Conservation (phyloP, 371 early-diverging fungal species). For the Paraphysoderma sedebokerense region DNA sequence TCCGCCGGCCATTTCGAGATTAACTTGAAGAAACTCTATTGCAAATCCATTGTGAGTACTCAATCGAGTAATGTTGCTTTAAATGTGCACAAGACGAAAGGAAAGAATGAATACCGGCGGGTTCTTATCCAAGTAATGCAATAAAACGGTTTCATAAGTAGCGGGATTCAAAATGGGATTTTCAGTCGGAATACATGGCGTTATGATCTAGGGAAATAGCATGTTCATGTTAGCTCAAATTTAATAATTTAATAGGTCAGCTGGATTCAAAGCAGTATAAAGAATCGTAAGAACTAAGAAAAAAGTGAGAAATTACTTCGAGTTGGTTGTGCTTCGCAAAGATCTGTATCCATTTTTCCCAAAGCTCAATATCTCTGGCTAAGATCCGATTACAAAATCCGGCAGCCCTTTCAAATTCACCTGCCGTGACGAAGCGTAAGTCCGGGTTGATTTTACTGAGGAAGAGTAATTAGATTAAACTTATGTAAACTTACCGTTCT, state of each 20-base stretch:
- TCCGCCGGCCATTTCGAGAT: no score
- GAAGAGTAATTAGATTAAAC: neutral
- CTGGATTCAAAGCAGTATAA: neutral
- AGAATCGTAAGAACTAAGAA: neutral
- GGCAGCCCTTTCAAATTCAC: constrained; percentile 53
- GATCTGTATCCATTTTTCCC: constrained; percentile 81
- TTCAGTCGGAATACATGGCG: constrained; percentile 57
- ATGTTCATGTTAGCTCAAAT: no score
- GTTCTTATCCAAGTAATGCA: constrained; percentile 15
- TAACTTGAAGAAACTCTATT: no score
- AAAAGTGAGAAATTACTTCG: constrained; percentile 14
- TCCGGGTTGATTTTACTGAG: neutral
- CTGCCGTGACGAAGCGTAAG: constrained; percentile 6
- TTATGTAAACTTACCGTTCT: constrained; percentile 17
- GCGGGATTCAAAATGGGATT: constrained; percentile 54
- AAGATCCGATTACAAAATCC: constrained; percentile 48
- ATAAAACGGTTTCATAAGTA: constrained; percentile 75
- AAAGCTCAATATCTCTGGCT: constrained; percentile 39
- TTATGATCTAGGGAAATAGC: constrained; percentile 49
- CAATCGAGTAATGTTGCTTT: no score
- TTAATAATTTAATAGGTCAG: no score
- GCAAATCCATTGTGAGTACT: no score
- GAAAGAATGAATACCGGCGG: neutral
- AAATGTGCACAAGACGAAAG: no score
- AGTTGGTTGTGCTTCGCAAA: constrained; percentile 61